Evolutionary conservation across 73 alveolate genomes (phyloP).

Genomic region (Paramecium caudatum): DNA sequence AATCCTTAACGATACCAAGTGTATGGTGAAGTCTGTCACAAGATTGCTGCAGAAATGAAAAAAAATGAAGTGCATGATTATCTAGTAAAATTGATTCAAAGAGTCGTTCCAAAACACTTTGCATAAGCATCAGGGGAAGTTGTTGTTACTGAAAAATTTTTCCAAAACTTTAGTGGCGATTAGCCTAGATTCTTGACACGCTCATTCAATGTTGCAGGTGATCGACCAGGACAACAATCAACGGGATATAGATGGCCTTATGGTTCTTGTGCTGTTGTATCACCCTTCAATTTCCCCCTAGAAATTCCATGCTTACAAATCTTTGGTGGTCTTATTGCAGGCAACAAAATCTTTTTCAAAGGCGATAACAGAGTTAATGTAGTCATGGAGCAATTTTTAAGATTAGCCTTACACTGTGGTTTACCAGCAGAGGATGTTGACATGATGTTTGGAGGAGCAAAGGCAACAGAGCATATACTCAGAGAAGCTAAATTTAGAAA

Average conservation of each 20-base stretch:
- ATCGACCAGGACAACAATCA: constrained; percentile 82
- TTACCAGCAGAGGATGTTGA: constrained; percentile 84
- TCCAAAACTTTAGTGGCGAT: constrained; percentile 89
- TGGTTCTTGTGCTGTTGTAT: constrained; percentile 83
- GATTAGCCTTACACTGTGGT: constrained; percentile 87
- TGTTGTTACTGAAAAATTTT: constrained; percentile 84
- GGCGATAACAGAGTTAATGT: constrained; percentile 84
- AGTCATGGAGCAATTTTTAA: constrained; percentile 85
- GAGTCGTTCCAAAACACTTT: constrained; percentile 81
- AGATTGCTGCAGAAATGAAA: constrained; percentile 78
- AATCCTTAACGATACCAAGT: constrained; percentile 87
- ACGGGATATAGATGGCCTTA: constrained; percentile 90
- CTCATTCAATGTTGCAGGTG: constrained; percentile 86
- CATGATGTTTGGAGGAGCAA: constrained; percentile 79
- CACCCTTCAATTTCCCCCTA: constrained; percentile 92
- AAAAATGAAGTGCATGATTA: constrained; percentile 81
- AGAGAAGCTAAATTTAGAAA: constrained; percentile 73
- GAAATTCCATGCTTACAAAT: constrained; percentile 88
- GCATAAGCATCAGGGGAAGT: constrained; percentile 83
- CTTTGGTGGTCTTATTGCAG: constrained; percentile 90
- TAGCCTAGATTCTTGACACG: constrained; percentile 84
- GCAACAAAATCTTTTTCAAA: constrained; percentile 84
- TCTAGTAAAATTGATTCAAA: constrained; percentile 79
- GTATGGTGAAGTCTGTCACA: constrained; percentile 84
- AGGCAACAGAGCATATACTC: constrained; percentile 79